Conservation (phyloP, 2,329 filamentous ascomycete species). For the Cladorrhinum sp. region DNA sequence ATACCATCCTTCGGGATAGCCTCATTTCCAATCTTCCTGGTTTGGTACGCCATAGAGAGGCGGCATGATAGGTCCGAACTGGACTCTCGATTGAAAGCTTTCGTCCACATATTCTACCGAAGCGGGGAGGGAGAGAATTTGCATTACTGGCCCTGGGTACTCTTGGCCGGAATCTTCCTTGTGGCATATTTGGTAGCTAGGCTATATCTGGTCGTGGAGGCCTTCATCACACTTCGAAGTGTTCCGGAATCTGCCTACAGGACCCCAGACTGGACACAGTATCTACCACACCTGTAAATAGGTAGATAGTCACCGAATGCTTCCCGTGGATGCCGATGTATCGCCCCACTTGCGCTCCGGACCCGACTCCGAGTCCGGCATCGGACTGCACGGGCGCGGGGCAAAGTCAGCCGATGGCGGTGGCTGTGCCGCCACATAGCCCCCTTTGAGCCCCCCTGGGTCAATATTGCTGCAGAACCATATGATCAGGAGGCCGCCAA, state of each 20-base stretch:
- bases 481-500: background rate
- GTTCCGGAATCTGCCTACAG: background rate
- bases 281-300: background rate
- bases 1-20: background rate
- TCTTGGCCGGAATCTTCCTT: too few relatives aligned
- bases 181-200: background rate
- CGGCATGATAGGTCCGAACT: background rate
- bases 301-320: background rate
- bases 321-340: background rate
- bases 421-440: slow-evolving; percentile 1
- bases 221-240: background rate
- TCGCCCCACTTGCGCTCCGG: background rate
- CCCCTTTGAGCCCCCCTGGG: background rate
- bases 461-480: background rate
- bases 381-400: background rate
- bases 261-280: background rate
- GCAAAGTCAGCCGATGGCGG: slow-evolving; percentile 2
- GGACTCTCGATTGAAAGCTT: too few relatives aligned
- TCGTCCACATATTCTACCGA: too few relatives aligned
- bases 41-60: background rate
- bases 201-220: background rate
- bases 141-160: too few relatives aligned
- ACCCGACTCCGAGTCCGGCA: background rate
- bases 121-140: too few relatives aligned
- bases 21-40: background rate